A percentile compares a stretch with the other conserved stretches of the same genome.
Conservation (phyloP, 805 yeast species). For the Metschnikowia vanudenii region DNA sequence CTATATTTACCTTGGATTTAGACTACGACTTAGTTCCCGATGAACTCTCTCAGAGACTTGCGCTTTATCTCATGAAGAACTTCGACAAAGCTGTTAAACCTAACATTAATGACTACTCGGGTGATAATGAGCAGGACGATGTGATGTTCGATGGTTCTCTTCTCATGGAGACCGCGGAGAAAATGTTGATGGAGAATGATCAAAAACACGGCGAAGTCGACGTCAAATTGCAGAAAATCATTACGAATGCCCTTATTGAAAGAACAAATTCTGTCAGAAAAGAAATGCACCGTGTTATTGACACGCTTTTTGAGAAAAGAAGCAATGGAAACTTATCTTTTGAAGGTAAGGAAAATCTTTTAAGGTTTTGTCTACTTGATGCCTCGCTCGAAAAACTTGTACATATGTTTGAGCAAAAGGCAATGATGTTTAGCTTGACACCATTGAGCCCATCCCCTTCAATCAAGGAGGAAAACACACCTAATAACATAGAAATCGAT, state of each 20-base stretch:
- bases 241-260: conserved; percentile 50
- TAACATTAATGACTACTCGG: conserved; percentile 23
- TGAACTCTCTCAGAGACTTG: conserved; percentile 52
- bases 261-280: conserved; percentile 49
- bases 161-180: conserved; percentile 71
- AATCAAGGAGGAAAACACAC: conserved; percentile 1
- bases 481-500: not conserved
- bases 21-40: conserved; percentile 54
- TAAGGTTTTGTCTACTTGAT: conserved; percentile 54
- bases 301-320: conserved; percentile 46
- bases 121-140: conserved; percentile 49
- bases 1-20: conserved; percentile 51
- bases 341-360: conserved; percentile 54
- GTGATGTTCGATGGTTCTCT: conserved; percentile 74
- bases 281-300: conserved; percentile 53
- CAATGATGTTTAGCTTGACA: conserved; percentile 19
- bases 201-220: conserved; percentile 28
- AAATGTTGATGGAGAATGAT: conserved; percentile 44
- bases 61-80: conserved; percentile 55
- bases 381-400: conserved; percentile 53
- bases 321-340: conserved; percentile 47
- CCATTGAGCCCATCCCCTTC: conserved; percentile 19
- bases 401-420: conserved; percentile 48
- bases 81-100: conserved; percentile 46
- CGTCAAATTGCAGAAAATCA: conserved; percentile 41